Conservation (phyloP, 768 basidiomycete genomes). For the Boletus reticulatus region DNA sequence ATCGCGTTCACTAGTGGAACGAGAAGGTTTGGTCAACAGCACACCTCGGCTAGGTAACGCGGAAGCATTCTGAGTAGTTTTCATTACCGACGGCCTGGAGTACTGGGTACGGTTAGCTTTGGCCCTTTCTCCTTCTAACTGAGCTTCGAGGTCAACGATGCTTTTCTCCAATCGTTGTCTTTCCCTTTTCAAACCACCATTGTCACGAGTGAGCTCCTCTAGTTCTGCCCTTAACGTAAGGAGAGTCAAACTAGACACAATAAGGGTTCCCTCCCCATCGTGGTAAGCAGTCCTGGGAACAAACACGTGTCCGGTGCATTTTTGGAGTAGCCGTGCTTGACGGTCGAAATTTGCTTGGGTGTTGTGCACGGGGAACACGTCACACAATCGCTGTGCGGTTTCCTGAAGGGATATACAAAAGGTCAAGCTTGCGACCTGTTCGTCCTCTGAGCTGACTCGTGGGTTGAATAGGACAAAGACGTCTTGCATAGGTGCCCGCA, state of each 20-base stretch:
- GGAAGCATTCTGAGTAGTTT: background rate
- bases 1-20: background rate
- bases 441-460: slow-evolving; percentile 48
- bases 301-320: slow-evolving; percentile 56
- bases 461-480: slow-evolving; percentile 64
- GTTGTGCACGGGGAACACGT: slow-evolving; percentile 44
- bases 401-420: slow-evolving; percentile 43
- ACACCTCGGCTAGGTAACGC: background rate
- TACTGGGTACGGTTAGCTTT: background rate
- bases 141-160: slow-evolving; percentile 9
- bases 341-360: slow-evolving; percentile 45
- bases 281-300: slow-evolving; percentile 39
- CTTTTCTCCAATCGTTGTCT: slow-evolving; percentile 27
- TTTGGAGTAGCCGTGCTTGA: slow-evolving; percentile 53
- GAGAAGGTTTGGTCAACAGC: background rate
- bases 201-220: too few species aligned
- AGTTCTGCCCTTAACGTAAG: too few species aligned
- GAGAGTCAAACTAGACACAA: too few species aligned
- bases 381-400: slow-evolving; percentile 40
- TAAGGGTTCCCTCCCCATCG: too few species aligned
- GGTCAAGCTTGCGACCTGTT: slow-evolving; percentile 52
- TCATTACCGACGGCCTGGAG: background rate
- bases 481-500: slow-evolving; percentile 21
- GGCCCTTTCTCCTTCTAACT: slow-evolving; percentile 11
- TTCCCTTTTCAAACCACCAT: too few species aligned